Evolutionary conservation across 768 basidiomycete genomes (phyloP).

Genomic region (Cyathus striatus): DNA sequence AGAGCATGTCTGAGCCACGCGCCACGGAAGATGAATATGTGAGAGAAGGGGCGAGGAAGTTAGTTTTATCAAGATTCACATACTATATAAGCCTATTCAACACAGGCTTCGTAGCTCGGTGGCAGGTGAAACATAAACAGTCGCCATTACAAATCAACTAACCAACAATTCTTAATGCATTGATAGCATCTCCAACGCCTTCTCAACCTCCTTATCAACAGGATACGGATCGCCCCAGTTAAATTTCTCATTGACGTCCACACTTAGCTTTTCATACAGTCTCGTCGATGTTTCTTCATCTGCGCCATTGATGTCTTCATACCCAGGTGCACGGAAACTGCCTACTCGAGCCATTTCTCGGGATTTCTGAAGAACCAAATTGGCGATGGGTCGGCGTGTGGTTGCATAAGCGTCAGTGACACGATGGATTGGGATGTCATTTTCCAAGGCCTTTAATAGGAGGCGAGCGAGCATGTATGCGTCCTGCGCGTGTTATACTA

Average conservation of each 20-base stretch:
- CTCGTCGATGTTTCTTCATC: background rate
- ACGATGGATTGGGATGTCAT: constrained; percentile 11
- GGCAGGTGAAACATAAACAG: too few species aligned
- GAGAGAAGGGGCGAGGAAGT: too few species aligned
- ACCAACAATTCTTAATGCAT: too few species aligned
- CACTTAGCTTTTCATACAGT: background rate
- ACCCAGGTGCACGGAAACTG: constrained; percentile 6
- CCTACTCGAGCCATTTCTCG: constrained; percentile 3
- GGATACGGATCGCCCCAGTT: background rate
- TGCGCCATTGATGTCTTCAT: constrained; percentile 5
- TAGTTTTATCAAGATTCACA: too few species aligned
- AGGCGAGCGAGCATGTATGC: constrained; percentile 35
- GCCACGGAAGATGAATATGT: too few species aligned
- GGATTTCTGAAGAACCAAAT: constrained; percentile 3
- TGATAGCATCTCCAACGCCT: background rate
- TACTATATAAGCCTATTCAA: too few species aligned
- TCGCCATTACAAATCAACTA: too few species aligned
- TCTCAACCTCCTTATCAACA: background rate
- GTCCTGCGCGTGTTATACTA: constrained; percentile 21
- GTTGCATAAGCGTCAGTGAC: constrained; percentile 19
- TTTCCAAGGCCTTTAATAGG: constrained; percentile 25
- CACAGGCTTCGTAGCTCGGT: too few species aligned
- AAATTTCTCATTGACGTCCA: background rate
- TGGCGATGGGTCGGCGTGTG: constrained; percentile 19
- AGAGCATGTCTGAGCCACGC: too few species aligned